Conservation (phyloP, 2,329 filamentous ascomycete genomes). For the Blastomyces gilchristii region DNA sequence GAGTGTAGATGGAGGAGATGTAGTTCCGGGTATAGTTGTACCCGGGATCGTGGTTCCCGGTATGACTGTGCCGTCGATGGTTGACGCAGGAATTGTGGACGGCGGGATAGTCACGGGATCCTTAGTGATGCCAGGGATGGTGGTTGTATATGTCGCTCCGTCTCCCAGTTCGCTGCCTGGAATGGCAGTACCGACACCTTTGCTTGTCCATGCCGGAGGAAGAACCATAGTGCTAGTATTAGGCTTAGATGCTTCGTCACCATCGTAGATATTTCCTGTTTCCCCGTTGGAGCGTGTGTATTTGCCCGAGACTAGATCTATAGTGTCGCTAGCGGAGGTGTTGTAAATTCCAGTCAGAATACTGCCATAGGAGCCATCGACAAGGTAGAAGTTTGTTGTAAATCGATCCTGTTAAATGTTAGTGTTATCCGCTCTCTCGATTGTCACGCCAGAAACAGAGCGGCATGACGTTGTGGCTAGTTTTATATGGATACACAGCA, state of each 20-base stretch:
- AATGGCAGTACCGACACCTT: conserved; percentile 39
- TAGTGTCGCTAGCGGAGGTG: conserved; percentile 28
- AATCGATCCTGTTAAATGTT: conserved; percentile 34
- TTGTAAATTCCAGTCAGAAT: conserved; percentile 37
- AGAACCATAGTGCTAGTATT: conserved; percentile 37
- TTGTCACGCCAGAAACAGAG: background rate
- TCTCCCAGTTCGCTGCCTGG: conserved; percentile 35
- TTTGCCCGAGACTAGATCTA: conserved; percentile 38
- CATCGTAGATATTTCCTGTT: conserved; percentile 38
- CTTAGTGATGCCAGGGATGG: background rate
- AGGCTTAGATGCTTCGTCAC: conserved; percentile 29
- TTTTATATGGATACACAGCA: background rate
- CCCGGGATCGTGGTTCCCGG: conserved; percentile 8
- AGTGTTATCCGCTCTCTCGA: background rate
- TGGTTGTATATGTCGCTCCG: conserved; percentile 7
- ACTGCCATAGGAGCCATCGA: conserved; percentile 39
- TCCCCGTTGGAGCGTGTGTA: conserved; percentile 32
- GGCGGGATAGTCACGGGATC: conserved; percentile 4
- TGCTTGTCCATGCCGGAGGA: conserved; percentile 38
- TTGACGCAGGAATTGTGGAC: conserved; percentile 3
- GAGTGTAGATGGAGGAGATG: background rate
- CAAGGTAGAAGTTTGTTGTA: conserved; percentile 42
- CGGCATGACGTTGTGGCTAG: background rate
- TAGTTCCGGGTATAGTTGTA: background rate
- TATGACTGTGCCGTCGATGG: conserved; percentile 7